Conservation (phyloP, 1,284 basidiomycete species). For the Chiua sp. region DNA sequence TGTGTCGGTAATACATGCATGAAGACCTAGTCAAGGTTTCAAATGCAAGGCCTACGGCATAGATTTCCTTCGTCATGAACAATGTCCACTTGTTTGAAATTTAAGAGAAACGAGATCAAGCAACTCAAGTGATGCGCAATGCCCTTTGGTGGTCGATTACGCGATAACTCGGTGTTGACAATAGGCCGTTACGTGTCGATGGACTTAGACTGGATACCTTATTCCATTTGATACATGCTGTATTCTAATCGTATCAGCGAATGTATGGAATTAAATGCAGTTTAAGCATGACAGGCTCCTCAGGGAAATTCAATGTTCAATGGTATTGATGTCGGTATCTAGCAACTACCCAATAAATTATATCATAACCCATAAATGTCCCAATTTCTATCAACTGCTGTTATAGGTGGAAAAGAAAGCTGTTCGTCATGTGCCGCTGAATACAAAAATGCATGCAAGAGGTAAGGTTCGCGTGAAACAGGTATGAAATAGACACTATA, state of each 20-base stretch:
- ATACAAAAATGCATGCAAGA: slow-evolving; percentile 13
- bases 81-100: slow-evolving; percentile 27
- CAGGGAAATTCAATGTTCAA: too few relatives aligned
- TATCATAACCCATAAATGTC: slow-evolving; percentile 1
- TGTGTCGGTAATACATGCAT: slow-evolving; percentile 41
- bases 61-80: slow-evolving; percentile 20
- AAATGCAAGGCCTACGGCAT: slow-evolving; percentile 19
- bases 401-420: slow-evolving; percentile 2
- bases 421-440: slow-evolving; percentile 9
- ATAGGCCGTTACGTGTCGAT: slow-evolving; percentile 1
- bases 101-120: slow-evolving; percentile 29
- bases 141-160: background rate
- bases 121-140: slow-evolving; percentile 1
- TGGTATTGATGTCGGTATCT: too few relatives aligned
- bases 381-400: slow-evolving; percentile 1
- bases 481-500: slow-evolving; percentile 15
- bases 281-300: too few relatives aligned
- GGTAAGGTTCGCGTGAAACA: slow-evolving; percentile 1
- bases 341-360: too few relatives aligned
- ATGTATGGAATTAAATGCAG: background rate
- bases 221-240: background rate
- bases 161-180: background rate
- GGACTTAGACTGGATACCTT: slow-evolving; percentile 2
- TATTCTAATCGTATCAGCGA: slow-evolving; percentile 8
- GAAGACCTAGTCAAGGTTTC: slow-evolving; percentile 36